Conservation (phyloP, 768 basidiomycete species). For the Suillus spraguei region DNA sequence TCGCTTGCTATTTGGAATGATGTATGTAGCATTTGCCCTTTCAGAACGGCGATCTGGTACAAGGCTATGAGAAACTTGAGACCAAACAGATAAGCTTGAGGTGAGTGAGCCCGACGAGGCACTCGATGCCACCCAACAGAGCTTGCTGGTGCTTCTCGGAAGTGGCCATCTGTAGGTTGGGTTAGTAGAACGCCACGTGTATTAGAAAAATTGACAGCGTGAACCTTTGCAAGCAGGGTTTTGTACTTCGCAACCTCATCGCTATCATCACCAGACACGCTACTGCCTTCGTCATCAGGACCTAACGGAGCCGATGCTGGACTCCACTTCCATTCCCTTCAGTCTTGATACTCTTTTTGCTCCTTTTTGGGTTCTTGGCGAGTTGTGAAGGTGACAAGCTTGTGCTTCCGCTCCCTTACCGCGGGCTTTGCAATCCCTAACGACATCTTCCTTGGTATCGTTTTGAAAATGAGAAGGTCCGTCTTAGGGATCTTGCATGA, state of each 20-base stretch:
- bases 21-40: constrained; percentile 28
- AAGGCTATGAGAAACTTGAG: constrained; percentile 90
- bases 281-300: constrained; percentile 39
- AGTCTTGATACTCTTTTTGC: constrained; percentile 36
- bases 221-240: constrained; percentile 70
- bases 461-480: constrained; percentile 87
- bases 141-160: constrained; percentile 97
- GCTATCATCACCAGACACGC: constrained; percentile 51
- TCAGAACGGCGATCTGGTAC: constrained; percentile 90
- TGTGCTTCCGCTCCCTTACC: constrained; percentile 74
- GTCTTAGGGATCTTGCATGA: constrained; percentile 99
- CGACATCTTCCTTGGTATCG: constrained; percentile 81
- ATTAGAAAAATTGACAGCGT: background rate
- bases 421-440: constrained; percentile 97
- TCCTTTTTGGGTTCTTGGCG: constrained; percentile 87
- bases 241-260: constrained; percentile 71
- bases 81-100: constrained; percentile 22
- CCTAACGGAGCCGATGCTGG: constrained; percentile 41
- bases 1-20: background rate
- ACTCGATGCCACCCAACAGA: constrained; percentile 90
- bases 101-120: constrained; percentile 74
- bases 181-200: constrained; percentile 9
- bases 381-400: constrained; percentile 96
- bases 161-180: constrained; percentile 65
- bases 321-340: constrained; percentile 49